These are phyloP conservation scores for Pseudonitzschia delicatissima DNA, from an alignment of 108 stramenopile species.

Conservation along the genomic window DNA sequence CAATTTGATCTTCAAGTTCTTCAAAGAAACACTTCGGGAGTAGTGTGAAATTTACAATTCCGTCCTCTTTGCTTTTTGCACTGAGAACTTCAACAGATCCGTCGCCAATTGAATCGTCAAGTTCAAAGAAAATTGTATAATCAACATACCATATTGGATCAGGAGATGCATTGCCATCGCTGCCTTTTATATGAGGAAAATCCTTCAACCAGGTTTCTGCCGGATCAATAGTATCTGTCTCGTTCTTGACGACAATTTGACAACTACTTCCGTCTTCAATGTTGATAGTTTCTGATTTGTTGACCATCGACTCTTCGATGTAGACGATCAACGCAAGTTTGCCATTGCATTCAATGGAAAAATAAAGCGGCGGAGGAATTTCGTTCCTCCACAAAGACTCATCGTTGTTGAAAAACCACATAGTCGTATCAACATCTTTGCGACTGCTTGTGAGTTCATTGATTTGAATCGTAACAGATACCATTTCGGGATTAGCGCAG, in stretches of 20 bases:
- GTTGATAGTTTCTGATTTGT: neutral
- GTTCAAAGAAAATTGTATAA: conserved; percentile 4
- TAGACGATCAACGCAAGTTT: neutral
- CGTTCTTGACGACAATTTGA: neutral
- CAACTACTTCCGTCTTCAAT: neutral
- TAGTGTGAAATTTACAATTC: neutral
- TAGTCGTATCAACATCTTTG: neutral
- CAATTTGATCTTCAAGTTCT: neutral
- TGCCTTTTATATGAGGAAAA: too few species aligned
- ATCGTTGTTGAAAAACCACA: neutral
- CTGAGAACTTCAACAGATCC: neutral
- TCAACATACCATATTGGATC: conserved; percentile 4
- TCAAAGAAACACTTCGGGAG: neutral
- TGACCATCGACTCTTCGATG: neutral
- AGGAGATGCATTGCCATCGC: too few species aligned
- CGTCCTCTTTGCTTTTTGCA: too few species aligned
- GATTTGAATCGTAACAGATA: neutral
- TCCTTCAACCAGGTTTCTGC: too few species aligned
- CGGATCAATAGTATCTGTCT: too few species aligned
- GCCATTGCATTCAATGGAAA: neutral
- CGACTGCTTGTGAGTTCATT: neutral
- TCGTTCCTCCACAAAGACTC: neutral
- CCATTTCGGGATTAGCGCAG: neutral
- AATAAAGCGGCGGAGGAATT: neutral
- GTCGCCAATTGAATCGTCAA: neutral